These are phyloP conservation scores for Selenicereus undatus DNA, from an alignment of 148 eudicot genomes.

Conservation along the genomic window DNA sequence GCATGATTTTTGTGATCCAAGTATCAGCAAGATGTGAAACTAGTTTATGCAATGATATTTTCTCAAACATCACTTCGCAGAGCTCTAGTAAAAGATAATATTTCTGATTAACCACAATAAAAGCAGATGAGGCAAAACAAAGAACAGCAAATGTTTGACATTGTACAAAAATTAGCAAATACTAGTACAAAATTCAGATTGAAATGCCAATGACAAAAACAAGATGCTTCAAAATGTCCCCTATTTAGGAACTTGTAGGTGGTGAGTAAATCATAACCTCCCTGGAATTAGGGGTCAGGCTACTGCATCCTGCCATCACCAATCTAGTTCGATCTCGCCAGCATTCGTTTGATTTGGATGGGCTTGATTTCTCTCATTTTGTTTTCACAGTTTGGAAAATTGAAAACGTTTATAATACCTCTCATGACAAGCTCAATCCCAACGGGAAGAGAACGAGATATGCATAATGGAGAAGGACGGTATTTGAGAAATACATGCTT, in stretches of 20 bases:
- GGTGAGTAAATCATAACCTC: background rate
- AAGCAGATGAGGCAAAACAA: background rate
- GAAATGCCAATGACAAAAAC: background rate
- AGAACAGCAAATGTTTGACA: background rate
- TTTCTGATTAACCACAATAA: background rate
- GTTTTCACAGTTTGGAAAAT: background rate
- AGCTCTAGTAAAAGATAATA: background rate
- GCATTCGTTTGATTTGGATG: background rate
- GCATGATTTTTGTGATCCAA: background rate
- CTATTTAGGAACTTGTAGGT: background rate
- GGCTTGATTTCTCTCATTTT: background rate
- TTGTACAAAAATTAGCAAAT: background rate
- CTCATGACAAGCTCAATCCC: background rate
- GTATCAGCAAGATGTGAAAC: background rate
- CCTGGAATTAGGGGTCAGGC: background rate
- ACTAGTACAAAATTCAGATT: background rate
- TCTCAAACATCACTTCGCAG: background rate
- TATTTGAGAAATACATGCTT: background rate
- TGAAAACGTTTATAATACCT: background rate
- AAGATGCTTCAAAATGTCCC: background rate
- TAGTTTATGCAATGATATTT: background rate
- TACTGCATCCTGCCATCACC: background rate
- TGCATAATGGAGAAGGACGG: background rate
- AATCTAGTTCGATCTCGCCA: too few relatives aligned
- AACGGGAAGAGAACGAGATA: background rate